phyloP scores from a whole-genome alignment of 352 stramenopile species.

The Salisapilia sapeloensis region DNA sequence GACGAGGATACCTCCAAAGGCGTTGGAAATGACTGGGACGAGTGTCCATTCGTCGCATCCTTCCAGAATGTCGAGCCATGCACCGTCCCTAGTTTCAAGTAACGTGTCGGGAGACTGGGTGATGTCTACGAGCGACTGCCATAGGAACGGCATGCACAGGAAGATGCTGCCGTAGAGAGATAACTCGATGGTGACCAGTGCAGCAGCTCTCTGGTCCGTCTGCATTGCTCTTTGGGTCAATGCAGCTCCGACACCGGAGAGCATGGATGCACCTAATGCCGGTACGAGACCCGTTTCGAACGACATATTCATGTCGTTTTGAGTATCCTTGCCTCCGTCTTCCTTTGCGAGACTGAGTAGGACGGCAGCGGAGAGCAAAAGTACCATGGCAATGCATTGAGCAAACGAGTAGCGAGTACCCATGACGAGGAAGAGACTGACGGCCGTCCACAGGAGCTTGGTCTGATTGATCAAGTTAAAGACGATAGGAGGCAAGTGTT shows the following conservation, averaged over 20 bases:
- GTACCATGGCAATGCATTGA: conserved; percentile 59
- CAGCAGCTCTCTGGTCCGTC: conserved; percentile 37
- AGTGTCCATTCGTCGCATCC: conserved; percentile 61
- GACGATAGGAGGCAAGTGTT: conserved; percentile 64
- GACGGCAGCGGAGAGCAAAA: conserved; percentile 47
- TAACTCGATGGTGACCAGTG: conserved; percentile 70
- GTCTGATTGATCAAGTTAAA: conserved; percentile 83
- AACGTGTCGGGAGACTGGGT: conserved; percentile 7
- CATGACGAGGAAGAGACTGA: conserved; percentile 67
- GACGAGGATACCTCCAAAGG: conserved; percentile 67
- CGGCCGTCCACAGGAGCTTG: conserved; percentile 66
- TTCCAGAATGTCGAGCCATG: conserved; percentile 9
- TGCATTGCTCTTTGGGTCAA: conserved; percentile 71
- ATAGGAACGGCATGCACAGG: conserved; percentile 29
- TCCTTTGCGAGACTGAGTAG: conserved; percentile 53
- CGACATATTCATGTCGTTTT: conserved; percentile 9
- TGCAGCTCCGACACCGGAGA: conserved; percentile 59
- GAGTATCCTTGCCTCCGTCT: conserved; percentile 2
- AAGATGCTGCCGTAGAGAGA: conserved; percentile 63
- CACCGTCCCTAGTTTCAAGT: conserved; percentile 1
- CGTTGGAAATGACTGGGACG: conserved; percentile 68
- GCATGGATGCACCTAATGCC: conserved; percentile 46
- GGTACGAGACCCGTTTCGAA: conserved; percentile 50
- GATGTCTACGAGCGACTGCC: conserved; percentile 15
- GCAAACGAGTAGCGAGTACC: conserved; percentile 42